Evolutionary conservation across 1,139 yeast genomes (phyloP), one percentile per base, ranked within the genome.

Genomic region (Wickerhamomyces sp.): DNA sequence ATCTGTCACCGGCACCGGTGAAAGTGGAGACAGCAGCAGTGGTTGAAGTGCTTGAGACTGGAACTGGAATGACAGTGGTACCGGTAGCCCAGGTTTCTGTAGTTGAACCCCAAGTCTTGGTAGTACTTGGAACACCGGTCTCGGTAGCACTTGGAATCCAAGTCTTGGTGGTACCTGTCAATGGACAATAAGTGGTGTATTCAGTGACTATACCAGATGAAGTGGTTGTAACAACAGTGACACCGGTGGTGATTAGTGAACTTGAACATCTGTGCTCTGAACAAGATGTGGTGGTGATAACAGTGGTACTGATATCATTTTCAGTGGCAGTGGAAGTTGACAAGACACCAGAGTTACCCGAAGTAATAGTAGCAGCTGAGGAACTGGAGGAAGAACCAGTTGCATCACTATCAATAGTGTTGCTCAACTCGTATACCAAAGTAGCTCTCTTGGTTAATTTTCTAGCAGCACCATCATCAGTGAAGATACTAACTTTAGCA

Each of bases 1-100:
- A 13, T 9, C 6, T 23, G 25, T 19, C 15, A 12, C 13, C 23
- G n/a, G 24, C 9, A 30, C 9, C 19, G 5, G 17, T 6, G 9
- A 4, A 3, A 11, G 3, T 22, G 3, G 12, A 6, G 6, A 18
- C 10, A 19, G 10, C 21, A 19, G 21, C 21, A 19, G 21, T 19
- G 21, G 21, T 19, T 19, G 9, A 8, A 10, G 21, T 10, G 21
- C 21, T 19, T 7, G 21, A 8, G 39, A 22, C 42, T 29, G 4
- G 14, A n/a, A 21, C 46, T 41, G 4, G 17, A 18, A 49, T 45
- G 26, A 43, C 41, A 26, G 39, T 44, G 23, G 49, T 41, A 33
- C 45, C 44, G 42, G 49, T 49, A 16, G 51, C 45, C n/a, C n/a
- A n/a, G 28, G 49, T 45, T 27, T 46, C 46, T n/a, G 48, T 41